phyloP scores from a whole-genome alignment of 148 eudicot species.

The Gaultheria prostrata region DNA sequence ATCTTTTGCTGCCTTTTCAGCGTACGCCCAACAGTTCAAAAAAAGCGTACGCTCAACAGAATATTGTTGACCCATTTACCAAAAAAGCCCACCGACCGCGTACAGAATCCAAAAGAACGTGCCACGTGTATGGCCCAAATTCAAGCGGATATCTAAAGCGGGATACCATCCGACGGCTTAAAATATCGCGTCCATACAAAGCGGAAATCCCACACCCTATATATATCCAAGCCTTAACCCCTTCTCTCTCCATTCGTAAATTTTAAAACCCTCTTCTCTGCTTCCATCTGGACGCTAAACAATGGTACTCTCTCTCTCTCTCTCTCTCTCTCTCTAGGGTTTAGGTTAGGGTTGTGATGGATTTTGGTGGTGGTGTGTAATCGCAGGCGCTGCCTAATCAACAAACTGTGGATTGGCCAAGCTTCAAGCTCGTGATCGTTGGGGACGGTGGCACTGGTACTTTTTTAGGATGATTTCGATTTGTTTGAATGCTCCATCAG shows the following conservation, averaged over 20 bases:
- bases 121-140: neutral
- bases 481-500: neutral
- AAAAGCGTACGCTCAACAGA: neutral
- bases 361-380: neutral
- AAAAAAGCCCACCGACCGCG: neutral
- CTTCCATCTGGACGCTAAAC: neutral
- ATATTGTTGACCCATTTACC: neutral
- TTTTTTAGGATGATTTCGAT: neutral
- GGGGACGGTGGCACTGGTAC: constrained; percentile 17
- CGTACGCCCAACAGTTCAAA: neutral
- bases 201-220: neutral
- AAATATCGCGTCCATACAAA: neutral
- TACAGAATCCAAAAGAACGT: neutral
- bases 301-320: constrained; percentile 8
- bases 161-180: neutral
- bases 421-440: constrained; percentile 19
- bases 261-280: neutral
- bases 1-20: neutral
- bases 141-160: constrained; percentile 8
- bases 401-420: constrained; percentile 8
- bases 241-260: neutral
- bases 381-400: constrained; percentile 13
- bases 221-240: neutral
- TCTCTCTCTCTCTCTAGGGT: neutral
- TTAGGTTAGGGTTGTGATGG: neutral